A percentile compares a stretch with the other conserved stretches of the same genome.
These are phyloP conservation scores for Puccinia hordei DNA, from an alignment of 1,284 basidiomycete species.

Conservation along the genomic window DNA sequence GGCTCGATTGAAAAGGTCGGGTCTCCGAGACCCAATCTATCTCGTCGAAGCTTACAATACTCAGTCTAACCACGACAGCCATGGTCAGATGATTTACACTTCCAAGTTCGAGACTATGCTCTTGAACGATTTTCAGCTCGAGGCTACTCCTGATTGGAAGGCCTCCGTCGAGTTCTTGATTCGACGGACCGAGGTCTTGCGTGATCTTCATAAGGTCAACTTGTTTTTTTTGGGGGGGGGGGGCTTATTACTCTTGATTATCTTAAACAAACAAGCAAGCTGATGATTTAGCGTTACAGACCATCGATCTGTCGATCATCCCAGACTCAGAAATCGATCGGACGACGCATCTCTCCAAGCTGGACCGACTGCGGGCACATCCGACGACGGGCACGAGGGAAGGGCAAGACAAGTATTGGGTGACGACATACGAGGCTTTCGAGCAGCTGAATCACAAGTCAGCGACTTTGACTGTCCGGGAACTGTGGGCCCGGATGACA, in stretches of 20 bases:
- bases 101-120: constrained; percentile 64
- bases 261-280: not conserved
- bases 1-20: constrained; percentile 63
- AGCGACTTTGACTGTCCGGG: constrained; percentile 61
- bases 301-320: constrained; percentile 61
- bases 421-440: constrained; percentile 63
- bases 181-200: constrained; percentile 62
- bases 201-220: constrained; percentile 59
- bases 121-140: constrained; percentile 65
- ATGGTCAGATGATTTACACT: constrained; percentile 59
- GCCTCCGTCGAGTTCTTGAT: constrained; percentile 64
- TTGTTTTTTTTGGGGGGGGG: too few species aligned
- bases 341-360: constrained; percentile 58
- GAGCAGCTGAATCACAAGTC: constrained; percentile 64
- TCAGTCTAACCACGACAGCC: constrained; percentile 53
- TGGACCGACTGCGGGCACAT: constrained; percentile 58
- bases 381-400: too few species aligned
- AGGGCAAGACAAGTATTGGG: constrained; percentile 56
- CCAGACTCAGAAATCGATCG: constrained; percentile 61
- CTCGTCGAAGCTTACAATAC: constrained; percentile 65
- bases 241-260: too few species aligned
- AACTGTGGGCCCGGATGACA: constrained; percentile 64
- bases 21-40: constrained; percentile 64
- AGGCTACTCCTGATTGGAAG: constrained; percentile 62
- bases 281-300: constrained; percentile 19